Conservation (phyloP, 148 eudicot species). For the Silene uniflora region DNA sequence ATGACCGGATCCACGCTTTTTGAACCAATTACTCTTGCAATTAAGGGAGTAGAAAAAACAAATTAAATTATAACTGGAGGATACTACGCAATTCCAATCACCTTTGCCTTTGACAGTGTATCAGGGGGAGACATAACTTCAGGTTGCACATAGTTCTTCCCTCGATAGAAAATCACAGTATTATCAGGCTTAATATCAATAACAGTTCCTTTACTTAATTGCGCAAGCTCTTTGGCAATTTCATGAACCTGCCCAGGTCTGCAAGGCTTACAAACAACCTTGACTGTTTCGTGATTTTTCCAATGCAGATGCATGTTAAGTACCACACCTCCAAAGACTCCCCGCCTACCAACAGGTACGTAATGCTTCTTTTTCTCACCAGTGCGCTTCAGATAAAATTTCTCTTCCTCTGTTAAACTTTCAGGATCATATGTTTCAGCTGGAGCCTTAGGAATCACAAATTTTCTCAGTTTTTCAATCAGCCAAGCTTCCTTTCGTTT, state of each 20-base stretch:
- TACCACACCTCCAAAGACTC: slow-evolving; percentile 98
- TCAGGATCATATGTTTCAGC: slow-evolving; percentile 87
- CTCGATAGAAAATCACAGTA: slow-evolving; percentile 82
- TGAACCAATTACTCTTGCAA: not conserved
- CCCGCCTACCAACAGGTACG: slow-evolving; percentile 95
- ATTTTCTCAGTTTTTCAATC: slow-evolving; percentile 89
- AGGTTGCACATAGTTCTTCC: slow-evolving; percentile 89
- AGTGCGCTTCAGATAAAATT: slow-evolving; percentile 81
- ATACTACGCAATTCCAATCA: slow-evolving; percentile 14
- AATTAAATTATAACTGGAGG: not conserved
- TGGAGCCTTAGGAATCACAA: slow-evolving; percentile 64
- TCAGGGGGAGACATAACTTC: slow-evolving; percentile 85
- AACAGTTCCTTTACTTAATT: slow-evolving; percentile 80
- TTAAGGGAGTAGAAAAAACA: not conserved
- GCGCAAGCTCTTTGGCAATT: slow-evolving; percentile 85
- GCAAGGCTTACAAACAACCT: slow-evolving; percentile 90
- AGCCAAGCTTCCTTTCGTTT: slow-evolving; percentile 95
- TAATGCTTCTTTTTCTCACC: slow-evolving; percentile 98
- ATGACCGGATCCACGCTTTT: not conserved
- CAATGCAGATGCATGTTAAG: slow-evolving; percentile 99
- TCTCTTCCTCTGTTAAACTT: slow-evolving; percentile 87
- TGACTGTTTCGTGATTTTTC: slow-evolving; percentile 94
- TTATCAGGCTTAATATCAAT: slow-evolving; percentile 87
- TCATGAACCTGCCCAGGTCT: slow-evolving; percentile 83
- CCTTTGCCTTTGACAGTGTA: slow-evolving; percentile 92